Evolutionary conservation across 2,329 filamentous ascomycete species (phyloP), one percentile per base, ranked within the genome.

Genomic region (Thielaviopsis cerberus): DNA sequence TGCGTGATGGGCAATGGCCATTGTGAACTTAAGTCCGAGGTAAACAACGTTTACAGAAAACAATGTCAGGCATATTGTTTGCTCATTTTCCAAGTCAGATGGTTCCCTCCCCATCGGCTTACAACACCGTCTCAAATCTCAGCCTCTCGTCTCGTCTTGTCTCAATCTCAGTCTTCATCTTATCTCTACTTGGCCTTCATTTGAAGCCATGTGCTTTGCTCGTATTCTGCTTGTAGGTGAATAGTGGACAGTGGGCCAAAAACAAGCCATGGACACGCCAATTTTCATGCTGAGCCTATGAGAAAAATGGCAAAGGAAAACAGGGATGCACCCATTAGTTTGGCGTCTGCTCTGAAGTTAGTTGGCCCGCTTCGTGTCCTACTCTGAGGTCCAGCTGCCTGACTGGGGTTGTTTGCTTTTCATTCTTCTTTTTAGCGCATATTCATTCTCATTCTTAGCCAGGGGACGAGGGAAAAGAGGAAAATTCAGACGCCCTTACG

Each of bases 281-380:
- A n/a, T n/a, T n/a, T 30, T 30, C 27, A 30, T 5, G 27, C 27
- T n/a, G n/a, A n/a, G n/a, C n/a, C n/a, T n/a, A n/a, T n/a, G n/a
- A 30, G 27, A 30, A 30, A 30, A 30, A 30, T 30, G 11, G 11
- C 27, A 11, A 41, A 37, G 17, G 37, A 26, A 55, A 54, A 41
- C 52, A 59, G 57, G 54, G 54, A 59, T 59, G 26, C 51, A 30
- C 26, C 25, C 22, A 22, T 37, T 51, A 34, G 51, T 37, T 41
- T 48, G 37, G 17, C 20, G 25, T 22, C 6, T 41, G 34, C 15
- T 2, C 10, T 41, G 34, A 13, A 48, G 41, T 48, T 22, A 20
- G n/a, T 22, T 7, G 37, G n/a, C n/a, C 4, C n/a, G 41, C n/a
- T 22, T 7, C 7, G 5, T n/a, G 41, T n/a, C n/a, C 41, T 17